phyloP scores from a whole-genome alignment of 2,329 filamentous ascomycete species.

The Verticillium longisporum region DNA sequence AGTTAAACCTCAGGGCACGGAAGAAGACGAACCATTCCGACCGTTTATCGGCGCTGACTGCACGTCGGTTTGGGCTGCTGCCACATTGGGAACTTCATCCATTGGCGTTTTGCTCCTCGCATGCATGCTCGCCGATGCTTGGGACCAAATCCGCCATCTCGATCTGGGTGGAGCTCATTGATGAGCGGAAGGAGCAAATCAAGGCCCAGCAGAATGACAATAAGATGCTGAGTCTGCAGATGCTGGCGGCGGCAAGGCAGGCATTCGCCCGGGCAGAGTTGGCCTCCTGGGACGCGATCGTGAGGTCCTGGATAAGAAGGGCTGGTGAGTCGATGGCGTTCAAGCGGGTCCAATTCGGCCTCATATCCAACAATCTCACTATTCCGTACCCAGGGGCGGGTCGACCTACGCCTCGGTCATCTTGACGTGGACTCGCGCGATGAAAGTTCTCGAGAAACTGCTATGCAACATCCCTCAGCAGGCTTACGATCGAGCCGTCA shows the following conservation, averaged over 20 bases:
- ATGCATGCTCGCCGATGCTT: conserved; percentile 22
- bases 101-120: conserved; percentile 24
- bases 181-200: conserved; percentile 2
- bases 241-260: conserved; percentile 2
- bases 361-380: no score
- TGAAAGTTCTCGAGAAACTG: background rate
- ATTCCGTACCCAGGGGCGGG: no score
- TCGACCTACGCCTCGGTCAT: no score
- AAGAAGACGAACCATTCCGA: conserved; percentile 13
- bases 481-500: background rate
- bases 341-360: no score
- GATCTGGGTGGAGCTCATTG: conserved; percentile 23
- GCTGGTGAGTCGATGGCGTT: no score
- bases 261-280: background rate
- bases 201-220: background rate
- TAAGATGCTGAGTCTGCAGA: background rate
- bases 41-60: conserved; percentile 17
- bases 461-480: background rate
- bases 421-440: background rate
- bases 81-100: conserved; percentile 18
- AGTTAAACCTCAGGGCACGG: conserved; percentile 1
- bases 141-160: conserved; percentile 18
- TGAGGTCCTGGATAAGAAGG: no score
- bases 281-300: no score
- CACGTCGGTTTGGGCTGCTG: conserved; percentile 15